These are phyloP conservation scores for Fonsecaea multimorphosa DNA, from an alignment of 2,329 filamentous ascomycete genomes.

Conservation along the genomic window DNA sequence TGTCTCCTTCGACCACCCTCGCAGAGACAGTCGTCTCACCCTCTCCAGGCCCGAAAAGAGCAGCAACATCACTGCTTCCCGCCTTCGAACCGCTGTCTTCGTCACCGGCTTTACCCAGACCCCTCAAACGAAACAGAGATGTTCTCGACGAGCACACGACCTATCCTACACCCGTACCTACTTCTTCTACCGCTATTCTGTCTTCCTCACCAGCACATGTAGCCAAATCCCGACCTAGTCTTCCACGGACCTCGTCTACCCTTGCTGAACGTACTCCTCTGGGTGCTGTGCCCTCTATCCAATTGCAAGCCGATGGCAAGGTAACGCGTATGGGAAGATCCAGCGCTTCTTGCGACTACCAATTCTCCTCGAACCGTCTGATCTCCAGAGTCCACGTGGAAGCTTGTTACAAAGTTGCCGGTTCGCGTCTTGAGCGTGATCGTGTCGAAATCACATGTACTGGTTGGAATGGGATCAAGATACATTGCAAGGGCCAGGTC, in stretches of 20 bases:
- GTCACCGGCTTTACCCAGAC: slow-evolving; percentile 56
- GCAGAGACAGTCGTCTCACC: slow-evolving; percentile 37
- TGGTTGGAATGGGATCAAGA: slow-evolving; percentile 93
- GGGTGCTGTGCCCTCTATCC: slow-evolving; percentile 79
- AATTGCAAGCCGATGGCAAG: slow-evolving; percentile 81
- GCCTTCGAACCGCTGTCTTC: slow-evolving; percentile 58
- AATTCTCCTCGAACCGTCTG: slow-evolving; percentile 87
- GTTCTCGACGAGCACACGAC: slow-evolving; percentile 57
- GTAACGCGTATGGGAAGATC: slow-evolving; percentile 86
- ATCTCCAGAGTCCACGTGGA: slow-evolving; percentile 94
- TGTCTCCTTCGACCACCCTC: slow-evolving; percentile 33
- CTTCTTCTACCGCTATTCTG: slow-evolving; percentile 89
- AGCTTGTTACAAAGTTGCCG: slow-evolving; percentile 77
- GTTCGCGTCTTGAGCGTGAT: slow-evolving; percentile 71
- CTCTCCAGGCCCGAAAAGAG: slow-evolving; percentile 53
- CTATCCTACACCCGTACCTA: slow-evolving; percentile 93
- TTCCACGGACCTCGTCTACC: slow-evolving; percentile 67
- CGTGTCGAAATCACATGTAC: slow-evolving; percentile 87
- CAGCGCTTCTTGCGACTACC: slow-evolving; percentile 93
- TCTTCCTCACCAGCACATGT: slow-evolving; percentile 79
- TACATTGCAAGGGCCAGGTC: slow-evolving; percentile 87
- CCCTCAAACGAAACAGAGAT: slow-evolving; percentile 55
- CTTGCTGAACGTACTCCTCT: slow-evolving; percentile 83
- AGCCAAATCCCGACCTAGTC: slow-evolving; percentile 56
- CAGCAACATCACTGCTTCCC: slow-evolving; percentile 53